These are phyloP conservation scores for Acanthamoeba triangularis DNA, from an alignment of 208 protist species.

Conservation along the genomic window DNA sequence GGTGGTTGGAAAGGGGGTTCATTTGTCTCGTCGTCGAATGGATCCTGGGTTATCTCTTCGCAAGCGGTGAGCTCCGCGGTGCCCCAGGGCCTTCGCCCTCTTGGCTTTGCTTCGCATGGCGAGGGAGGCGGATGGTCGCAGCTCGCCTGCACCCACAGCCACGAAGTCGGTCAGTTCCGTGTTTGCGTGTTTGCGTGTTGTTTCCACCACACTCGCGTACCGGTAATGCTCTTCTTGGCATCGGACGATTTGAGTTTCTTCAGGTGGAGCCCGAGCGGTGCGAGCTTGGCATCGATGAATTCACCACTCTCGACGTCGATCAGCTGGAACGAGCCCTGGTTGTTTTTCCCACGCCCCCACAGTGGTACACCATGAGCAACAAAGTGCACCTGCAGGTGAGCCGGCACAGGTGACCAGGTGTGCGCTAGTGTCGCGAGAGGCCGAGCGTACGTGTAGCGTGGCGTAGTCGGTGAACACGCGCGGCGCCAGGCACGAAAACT, in stretches of 20 bases:
- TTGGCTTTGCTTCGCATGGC: background rate
- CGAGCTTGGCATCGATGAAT: background rate
- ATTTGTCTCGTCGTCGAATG: no score
- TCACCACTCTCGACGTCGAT: constrained; percentile 39
- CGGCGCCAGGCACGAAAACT: constrained; percentile 5
- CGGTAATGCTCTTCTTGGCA: background rate
- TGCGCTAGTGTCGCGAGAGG: no score
- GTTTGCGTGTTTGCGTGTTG: no score
- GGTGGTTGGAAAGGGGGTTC: no score
- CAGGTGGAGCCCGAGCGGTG: background rate
- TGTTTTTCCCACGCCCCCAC: no score
- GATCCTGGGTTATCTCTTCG: background rate
- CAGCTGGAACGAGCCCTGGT: background rate
- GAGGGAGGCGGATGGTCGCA: background rate
- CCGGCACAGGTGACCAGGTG: no score
- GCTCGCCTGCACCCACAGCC: no score
- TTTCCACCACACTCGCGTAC: background rate
- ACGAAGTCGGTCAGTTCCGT: no score
- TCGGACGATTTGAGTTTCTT: background rate
- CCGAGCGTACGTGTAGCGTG: background rate
- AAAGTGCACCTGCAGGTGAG: no score
- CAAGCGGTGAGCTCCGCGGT: background rate
- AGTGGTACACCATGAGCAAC: no score
- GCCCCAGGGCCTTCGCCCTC: background rate
- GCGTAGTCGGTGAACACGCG: background rate